Evolutionary conservation across 495 filamentous ascomycete genomes (phyloP).

Genomic region (Halenospora varia): DNA sequence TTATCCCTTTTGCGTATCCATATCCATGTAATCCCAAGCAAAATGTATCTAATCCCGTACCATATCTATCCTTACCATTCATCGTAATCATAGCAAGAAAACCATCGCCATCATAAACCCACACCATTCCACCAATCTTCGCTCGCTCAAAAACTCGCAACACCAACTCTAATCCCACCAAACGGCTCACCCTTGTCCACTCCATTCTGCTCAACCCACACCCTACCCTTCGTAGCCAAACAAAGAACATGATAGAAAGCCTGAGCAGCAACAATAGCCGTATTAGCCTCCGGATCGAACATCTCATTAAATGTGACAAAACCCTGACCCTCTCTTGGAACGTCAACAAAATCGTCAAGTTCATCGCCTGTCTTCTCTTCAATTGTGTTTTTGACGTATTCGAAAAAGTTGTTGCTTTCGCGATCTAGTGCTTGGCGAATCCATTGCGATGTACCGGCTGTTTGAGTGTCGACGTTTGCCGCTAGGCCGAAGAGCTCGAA

Average conservation of each 20-base stretch:
- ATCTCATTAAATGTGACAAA: conserved; percentile 50
- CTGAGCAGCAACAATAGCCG: conserved; percentile 57
- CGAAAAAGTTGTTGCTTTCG: conserved; percentile 59
- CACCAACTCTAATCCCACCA: conserved; percentile 21
- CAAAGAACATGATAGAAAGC: conserved; percentile 64
- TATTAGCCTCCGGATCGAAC: conserved; percentile 47
- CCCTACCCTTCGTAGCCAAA: conserved; percentile 55
- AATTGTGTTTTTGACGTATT: conserved; percentile 43
- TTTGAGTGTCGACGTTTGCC: conserved; percentile 42
- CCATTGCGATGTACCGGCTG: conserved; percentile 38
- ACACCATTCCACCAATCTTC: not conserved
- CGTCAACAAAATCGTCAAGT: not conserved
- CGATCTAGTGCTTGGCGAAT: conserved; percentile 46
- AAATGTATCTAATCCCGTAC: no score
- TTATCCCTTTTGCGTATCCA: not conserved
- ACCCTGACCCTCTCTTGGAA: not conserved
- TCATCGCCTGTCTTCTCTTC: conserved; percentile 22
- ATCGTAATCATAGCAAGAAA: not conserved
- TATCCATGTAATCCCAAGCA: no score
- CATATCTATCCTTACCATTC: no score
- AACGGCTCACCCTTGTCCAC: conserved; percentile 15
- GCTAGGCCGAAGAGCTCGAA: conserved; percentile 44
- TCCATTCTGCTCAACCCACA: conserved; percentile 42
- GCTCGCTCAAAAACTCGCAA: not conserved
- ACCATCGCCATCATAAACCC: not conserved